Evolutionary conservation across 139 green algal genomes (phyloP), one percentile per base, ranked within the genome.

Genomic region (Chlorella sp.): DNA sequence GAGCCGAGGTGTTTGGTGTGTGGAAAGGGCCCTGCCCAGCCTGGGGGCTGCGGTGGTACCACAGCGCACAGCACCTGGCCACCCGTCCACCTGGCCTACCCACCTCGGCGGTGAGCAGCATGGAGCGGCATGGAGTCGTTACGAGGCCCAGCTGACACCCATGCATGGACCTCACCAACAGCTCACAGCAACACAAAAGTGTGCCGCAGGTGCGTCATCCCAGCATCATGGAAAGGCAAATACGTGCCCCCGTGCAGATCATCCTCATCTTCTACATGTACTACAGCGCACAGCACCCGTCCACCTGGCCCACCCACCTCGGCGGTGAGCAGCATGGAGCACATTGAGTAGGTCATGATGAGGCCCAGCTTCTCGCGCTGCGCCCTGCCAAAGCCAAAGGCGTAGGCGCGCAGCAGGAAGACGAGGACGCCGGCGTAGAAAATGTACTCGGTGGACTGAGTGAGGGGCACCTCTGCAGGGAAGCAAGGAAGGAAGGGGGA

Each of bases 331-430:
- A 90, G 64, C 39, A 86, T 71, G 28, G 76, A 80, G 34, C 18
- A 32, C 53, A 85, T 18, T 12, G 64, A 78, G 75, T 89, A 90
- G 22, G 42, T n/a, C 87, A 80, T 90, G 78, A 90, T 80, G n/a
- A 40, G 36, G 30, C 87, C 40, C 87, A 86, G 78, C 87, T 39
- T 73, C 39, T 90, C 87, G 11, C 79, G 78, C 61, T 86, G 26
- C 15, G 87, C 76, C 79, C 86, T 90, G 77, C 87, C 87, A 75
- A 90, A 90, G 64, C 87, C 87, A 85, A 90, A 90, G 53, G 86
- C 86, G 37, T 40, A 85, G 34, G 57, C 76, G 26, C 78, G 77
- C 57, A 90, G 61, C 60, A 68, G 77, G 40, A 83, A 83, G 39
- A 90, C 34, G 15, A 61, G 76, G 11, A 86, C 73, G 18, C 86